Base-by-base conservation (phyloP, 306 rosid genomes). In the Vigna radiata region DNA sequence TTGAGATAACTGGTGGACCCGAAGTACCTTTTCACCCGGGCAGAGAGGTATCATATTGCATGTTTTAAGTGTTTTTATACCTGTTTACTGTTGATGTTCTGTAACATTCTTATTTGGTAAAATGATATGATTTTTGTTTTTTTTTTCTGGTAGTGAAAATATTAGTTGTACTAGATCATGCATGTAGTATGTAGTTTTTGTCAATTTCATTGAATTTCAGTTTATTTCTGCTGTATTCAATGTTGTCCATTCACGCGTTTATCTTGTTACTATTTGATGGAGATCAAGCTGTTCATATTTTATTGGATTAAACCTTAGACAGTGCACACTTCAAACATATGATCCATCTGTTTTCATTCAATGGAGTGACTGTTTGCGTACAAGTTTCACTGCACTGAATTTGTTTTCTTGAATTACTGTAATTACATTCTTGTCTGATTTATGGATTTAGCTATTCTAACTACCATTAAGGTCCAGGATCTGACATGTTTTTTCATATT, bases 21-120 rank as follows among this genome's bases (percentile, higher is more conserved):
- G 97, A 96, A 36, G 23, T 96, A 41, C 98, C 99, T 12, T 96
- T 96, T 90, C 97, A 96, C 75, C 97, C 99, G 0, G 97, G 99
- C 50, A 87, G 98, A 80, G 89, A 83, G 99, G 99, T 92, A 75
- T 86, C 0, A 0, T 15, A 15, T 6, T 60, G 17, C 46, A 2
- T 15, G 1, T 70, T 52, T 52, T 50, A 18, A 2, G 12, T 12
- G 8, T n/a, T 15, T 55, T 0, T 0, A 0, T 1, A 1, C 3
- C 55, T 36, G 14, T 37, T 27, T 37, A 3, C 4, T 39, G 8
- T 25, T 2, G 41, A 5, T 19, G 36, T 0, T 2, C 10, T 1
- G 1, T 53, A 16, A 0, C 3, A 2, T 2, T 14, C 3, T 27
- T 12, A 12, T 56, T 5, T 12, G 7, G 10, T 13, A 12, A 13